Evolutionary conservation across 2,329 filamentous ascomycete genomes (phyloP).

Genomic region (Botrytis pseudocinerea): DNA sequence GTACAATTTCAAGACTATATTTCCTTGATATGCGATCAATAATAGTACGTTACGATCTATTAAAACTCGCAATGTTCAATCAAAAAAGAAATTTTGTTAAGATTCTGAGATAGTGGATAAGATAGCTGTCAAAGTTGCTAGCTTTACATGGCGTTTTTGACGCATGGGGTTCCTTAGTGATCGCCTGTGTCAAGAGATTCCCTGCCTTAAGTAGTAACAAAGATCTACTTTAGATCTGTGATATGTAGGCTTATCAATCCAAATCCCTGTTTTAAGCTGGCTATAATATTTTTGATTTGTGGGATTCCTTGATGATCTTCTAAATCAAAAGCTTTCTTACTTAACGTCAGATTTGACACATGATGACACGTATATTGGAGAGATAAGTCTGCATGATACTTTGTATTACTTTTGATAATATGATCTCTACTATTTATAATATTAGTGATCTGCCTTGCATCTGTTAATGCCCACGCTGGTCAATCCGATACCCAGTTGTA

Average conservation of each 20-base stretch:
- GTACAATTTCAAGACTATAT: too few species aligned
- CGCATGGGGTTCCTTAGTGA: background rate
- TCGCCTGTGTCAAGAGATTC: background rate
- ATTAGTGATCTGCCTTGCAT: background rate
- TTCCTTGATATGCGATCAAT: too few species aligned
- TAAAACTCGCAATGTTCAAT: accelerated
- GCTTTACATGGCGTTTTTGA: background rate
- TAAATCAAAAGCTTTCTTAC: background rate
- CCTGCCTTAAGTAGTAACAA: background rate
- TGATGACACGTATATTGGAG: background rate
- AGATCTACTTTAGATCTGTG: background rate
- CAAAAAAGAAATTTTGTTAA: background rate
- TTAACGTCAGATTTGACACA: background rate
- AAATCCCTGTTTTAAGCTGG: background rate
- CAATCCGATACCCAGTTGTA: too few species aligned
- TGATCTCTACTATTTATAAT: background rate
- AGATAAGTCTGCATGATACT: background rate
- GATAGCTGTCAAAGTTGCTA: background rate
- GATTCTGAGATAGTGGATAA: background rate
- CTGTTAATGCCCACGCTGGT: background rate
- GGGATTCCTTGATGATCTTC: background rate
- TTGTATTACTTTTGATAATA: background rate
- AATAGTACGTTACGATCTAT: background rate
- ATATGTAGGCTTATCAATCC: background rate
- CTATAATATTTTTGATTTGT: background rate